Evolutionary conservation across 2,329 filamentous ascomycete genomes (phyloP).

Genomic region (Stagonosporopsis rhizophila): DNA sequence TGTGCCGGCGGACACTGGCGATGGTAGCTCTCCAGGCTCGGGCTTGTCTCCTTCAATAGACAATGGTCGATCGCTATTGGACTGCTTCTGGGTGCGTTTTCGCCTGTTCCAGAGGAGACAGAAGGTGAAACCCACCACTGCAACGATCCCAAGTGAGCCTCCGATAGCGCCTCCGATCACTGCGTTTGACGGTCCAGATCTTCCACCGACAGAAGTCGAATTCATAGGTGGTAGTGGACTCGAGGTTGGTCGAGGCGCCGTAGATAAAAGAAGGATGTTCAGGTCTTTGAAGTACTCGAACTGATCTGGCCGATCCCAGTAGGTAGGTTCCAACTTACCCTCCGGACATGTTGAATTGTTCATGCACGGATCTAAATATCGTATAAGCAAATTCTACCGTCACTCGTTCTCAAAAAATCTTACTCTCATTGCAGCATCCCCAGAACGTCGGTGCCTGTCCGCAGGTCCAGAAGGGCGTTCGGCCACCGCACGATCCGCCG

Average conservation of each 20-base stretch:
- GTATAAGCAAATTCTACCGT: conserved; percentile 42
- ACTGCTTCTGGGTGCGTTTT: not conserved
- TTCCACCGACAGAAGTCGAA: not conserved
- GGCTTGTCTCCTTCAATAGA: conserved; percentile 7
- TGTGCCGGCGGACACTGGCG: conserved; percentile 4
- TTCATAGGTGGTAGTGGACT: not conserved
- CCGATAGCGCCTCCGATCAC: conserved; percentile 13
- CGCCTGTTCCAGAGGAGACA: conserved; percentile 10
- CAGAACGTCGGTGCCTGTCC: conserved; percentile 34
- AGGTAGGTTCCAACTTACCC: conserved; percentile 31
- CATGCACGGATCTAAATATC: conserved; percentile 43
- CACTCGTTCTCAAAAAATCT: too few species aligned
- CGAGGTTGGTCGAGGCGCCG: conserved; percentile 7
- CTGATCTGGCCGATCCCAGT: conserved; percentile 23
- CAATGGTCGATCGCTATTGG: not conserved
- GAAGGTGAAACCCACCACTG: conserved; percentile 1
- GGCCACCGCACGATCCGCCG: conserved; percentile 35
- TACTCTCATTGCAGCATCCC: not conserved
- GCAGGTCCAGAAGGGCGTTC: conserved; percentile 47
- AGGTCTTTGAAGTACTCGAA: conserved; percentile 22
- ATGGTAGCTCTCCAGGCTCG: conserved; percentile 1
- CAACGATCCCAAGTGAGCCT: not conserved
- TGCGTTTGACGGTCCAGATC: not conserved
- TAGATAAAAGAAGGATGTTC: conserved; percentile 15
- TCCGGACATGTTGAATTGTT: conserved; percentile 33